Base-by-base conservation (phyloP, 805 yeast species). In the Kodamaea jinghongensis region DNA sequence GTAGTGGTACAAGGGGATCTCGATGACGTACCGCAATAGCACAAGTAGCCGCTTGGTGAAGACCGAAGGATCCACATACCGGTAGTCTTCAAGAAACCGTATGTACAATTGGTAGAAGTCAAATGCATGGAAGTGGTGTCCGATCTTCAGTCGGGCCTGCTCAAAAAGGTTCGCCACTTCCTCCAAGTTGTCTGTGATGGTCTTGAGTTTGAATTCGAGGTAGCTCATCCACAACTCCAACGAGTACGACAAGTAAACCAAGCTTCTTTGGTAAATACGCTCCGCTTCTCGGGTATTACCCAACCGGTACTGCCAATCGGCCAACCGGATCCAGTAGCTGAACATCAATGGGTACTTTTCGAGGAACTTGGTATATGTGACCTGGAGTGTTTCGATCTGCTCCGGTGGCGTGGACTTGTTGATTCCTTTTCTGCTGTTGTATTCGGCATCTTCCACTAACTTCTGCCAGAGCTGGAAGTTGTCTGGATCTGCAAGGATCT, bases 271-370 rank as follows among this genome's bases (percentile, higher is more conserved):
- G 14, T 45, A 54, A 3, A 41, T 29, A 2, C 33, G 17, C 16
- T 55, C 54, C 2, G 78, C 69, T 2, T 44, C 41, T 0, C 56
- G 58, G 1, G 76, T 64, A 35, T 65, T 50, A 1, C 78, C 79
- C 22, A 76, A 51, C 23, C 56, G 59, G 46, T 67, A 73, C 46
- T 71, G 73, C 67, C 71, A 61, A 3, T 57, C 50, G 0, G 83
- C 82, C 52, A 61, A 78, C 28, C 71, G 63, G n/a, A 76, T 58
- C 86, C 86, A 81, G 49, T 76, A 76, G 32, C 73, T 75, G 45
- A 72, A 77, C 22, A 73, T 55, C 4, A 61, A 53, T 0, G 86
- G 86, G 48, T 58, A 79, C 34, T 67, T 64, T 1, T 55, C 54
- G 11, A 80, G 59, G 10, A 79, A 52, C 28, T 70, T 64, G 31